These are phyloP conservation scores for Talaromyces sp. DNA, from an alignment of 2,329 filamentous ascomycete species.

Conservation along the genomic window DNA sequence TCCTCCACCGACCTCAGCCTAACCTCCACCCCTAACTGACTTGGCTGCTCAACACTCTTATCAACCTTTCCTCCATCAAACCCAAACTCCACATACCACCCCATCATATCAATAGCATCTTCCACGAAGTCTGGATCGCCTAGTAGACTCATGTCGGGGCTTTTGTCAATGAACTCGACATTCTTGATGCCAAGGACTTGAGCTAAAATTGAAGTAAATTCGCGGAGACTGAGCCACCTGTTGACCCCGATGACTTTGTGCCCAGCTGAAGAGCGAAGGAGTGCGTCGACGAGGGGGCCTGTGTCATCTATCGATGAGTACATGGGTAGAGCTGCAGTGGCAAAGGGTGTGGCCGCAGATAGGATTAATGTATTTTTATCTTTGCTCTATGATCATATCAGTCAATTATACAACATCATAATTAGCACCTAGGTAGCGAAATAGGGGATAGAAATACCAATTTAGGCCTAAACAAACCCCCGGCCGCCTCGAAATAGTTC, in stretches of 20 bases:
- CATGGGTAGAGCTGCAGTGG: not conserved
- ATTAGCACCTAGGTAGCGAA: no score
- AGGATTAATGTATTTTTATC: not conserved
- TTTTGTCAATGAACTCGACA: not conserved
- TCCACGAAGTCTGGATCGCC: not conserved
- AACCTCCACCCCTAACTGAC: not conserved
- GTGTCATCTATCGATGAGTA: constrained; percentile 1
- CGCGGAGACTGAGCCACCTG: not conserved
- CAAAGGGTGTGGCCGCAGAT: not conserved
- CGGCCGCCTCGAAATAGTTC: not conserved
- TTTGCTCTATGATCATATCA: not conserved
- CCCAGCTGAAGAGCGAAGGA: not conserved
- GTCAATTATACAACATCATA: no score
- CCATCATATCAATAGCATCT: not conserved
- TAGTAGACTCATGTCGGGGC: not conserved
- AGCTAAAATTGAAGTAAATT: not conserved
- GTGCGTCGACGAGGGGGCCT: not conserved
- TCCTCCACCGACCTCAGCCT: not conserved
- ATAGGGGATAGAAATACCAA: not conserved
- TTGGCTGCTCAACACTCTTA: constrained; percentile 1
- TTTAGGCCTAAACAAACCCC: not conserved
- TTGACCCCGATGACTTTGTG: constrained; percentile 1
- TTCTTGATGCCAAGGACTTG: not conserved
- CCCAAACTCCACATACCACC: not conserved
- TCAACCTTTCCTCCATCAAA: constrained; percentile 6